phyloP scores from a whole-genome alignment of 176 grass and related monocot genomes.

The Saccharum spontaneum region DNA sequence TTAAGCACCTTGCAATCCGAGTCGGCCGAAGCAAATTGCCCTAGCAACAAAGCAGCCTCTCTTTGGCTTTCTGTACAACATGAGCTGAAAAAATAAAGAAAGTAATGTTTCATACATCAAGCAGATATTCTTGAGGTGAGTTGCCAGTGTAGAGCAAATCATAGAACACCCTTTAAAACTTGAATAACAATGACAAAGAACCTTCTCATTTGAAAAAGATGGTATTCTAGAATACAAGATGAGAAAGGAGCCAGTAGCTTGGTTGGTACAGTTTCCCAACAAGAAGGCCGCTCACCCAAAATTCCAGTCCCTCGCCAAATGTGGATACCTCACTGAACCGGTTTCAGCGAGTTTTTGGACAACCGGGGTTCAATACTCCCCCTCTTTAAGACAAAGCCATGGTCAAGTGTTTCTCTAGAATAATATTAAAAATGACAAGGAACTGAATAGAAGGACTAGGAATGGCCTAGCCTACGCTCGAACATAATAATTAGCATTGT shows the following conservation, averaged over 20 bases:
- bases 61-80: slow-evolving; percentile 98
- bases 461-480: slow-evolving; percentile 2
- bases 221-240: background rate
- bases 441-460: background rate
- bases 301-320: background rate
- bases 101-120: slow-evolving; percentile 23
- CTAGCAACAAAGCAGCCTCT: slow-evolving; percentile 96
- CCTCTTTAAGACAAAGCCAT: background rate
- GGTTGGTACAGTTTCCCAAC: background rate
- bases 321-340: background rate
- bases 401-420: too few species aligned
- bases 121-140: slow-evolving; percentile 12
- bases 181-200: slow-evolving; percentile 13
- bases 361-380: too few species aligned
- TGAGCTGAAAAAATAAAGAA: slow-evolving; percentile 56
- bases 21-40: slow-evolving; percentile 97
- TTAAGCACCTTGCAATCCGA: slow-evolving; percentile 91
- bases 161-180: background rate
- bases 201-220: slow-evolving; percentile 9
- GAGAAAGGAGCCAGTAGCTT: background rate
- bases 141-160: background rate
- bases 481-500: slow-evolving; percentile 5
- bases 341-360: background rate
- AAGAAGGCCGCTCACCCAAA: background rate
- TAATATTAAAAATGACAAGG: background rate